Evolutionary conservation across 2,329 filamentous ascomycete species (phyloP), one percentile per base, ranked within the genome.

Genomic region (Elsinoe batatas): DNA sequence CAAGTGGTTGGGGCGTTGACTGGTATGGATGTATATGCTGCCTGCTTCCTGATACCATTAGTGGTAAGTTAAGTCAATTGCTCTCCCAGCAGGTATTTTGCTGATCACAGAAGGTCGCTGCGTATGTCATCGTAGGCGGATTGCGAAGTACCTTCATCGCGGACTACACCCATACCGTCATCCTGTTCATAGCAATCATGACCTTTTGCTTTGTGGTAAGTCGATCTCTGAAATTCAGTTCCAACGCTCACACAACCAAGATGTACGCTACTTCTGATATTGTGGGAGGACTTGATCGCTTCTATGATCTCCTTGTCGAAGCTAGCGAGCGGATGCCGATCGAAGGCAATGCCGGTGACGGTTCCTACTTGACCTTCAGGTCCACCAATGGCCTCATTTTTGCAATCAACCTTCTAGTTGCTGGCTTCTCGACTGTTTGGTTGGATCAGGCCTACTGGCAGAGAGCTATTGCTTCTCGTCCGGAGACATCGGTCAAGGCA

Each of bases 1-100:
- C 72, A 72, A 3, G 72, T 74, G 5, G 71, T 76, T 3, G 71
- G 71, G 6, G 64, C 69, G 2, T 57, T 75, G 20, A 69, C 71
- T 1, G 72, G 71, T 8, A 74, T 75, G 71, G 70, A 72, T 49
- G 71, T 74, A 5, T 74, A 73, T 57, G 72, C 71, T 15, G 70
- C 72, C 2, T 70, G 70, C 36, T 75, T 74, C 47, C 59, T 75
- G 10, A 71, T 74, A 30, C 72, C 72, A 1, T 60, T 70, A 5
- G 71, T 72, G 18, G 72, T 70, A 26, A 18, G 47, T 51, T 5
- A 7, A 33, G n/a, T n/a, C n/a, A n/a, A 49, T 32, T 7, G 26
- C 26, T 13, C 26, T 49, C 12, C 26, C n/a, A 22, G 10, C 26
- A 32, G 3, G 20, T 17, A 13, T 17, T 7, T 17, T 26, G 7